Evolutionary conservation across 2,329 filamentous ascomycete species (phyloP), one percentile per base, ranked within the genome.

Genomic region (Bimuria novae-zelandiae): DNA sequence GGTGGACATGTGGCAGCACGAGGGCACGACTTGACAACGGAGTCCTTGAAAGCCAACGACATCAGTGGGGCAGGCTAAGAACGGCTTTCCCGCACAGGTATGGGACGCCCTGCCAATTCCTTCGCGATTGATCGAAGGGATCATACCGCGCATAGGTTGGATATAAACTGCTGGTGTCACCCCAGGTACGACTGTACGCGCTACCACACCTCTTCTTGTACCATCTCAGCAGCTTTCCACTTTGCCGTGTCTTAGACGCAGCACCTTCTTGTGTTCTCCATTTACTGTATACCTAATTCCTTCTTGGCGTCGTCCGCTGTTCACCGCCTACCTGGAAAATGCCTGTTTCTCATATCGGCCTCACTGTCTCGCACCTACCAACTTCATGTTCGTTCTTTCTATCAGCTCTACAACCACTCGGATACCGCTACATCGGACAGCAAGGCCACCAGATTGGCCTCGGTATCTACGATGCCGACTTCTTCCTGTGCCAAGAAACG

Each of bases 321-420:
- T 65, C 55, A 58, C 57, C 57, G 54, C 55, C 44, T 54, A 50
- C 47, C 52, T 46, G 41, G 55, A 60, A 54, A 54, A 87, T 87
- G 84, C 83, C 84, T 52, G 75, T 85, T 62, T 84, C 84, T 37
- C 84, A 85, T 67, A 79, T 86, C 55, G 84, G 83, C 55, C 77
- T 87, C 56, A 85, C 83, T 32, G 91, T 96, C 68, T 87, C 86
- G 55, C 87, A 92, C 73, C 84, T 96, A 49, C 84, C 90, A 49
- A 85, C 87, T 30, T 89, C 91, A 3, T 85, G 88, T 44, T 94
- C 90, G 7, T 96, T 95, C 78, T 96, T 91, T 75, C 84, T 92
- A 19, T 84, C 89, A 57, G 82, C 91, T 59, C 81, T 90, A 7
- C 89, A 93, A 63, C 88, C 90, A 3, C 81, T 96, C 19, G 89